Evolutionary conservation across 768 basidiomycete genomes (phyloP), one percentile per base, ranked within the genome.

Genomic region (Pilatotrama ljubarskyi): DNA sequence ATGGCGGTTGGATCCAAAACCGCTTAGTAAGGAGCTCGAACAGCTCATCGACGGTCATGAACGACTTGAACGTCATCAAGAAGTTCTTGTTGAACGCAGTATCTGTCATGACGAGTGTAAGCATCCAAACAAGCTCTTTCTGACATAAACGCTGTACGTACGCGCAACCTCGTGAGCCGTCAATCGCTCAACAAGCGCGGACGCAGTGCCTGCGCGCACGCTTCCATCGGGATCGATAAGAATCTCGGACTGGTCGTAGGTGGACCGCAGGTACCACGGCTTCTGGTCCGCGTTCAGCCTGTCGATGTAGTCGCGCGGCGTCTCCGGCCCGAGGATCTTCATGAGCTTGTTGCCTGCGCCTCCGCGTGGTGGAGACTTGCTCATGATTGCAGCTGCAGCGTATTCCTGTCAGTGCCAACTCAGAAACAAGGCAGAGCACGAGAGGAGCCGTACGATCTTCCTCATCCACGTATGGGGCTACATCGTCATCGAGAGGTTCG

Each of bases 51-150:
- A 91, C 77, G 5, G 86, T 87, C 15, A 91, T 92, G 73, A 98
- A 98, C 0, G 93, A 95, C 69, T 95, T 93, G 80, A 93, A 97
- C 0, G 96, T 97, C 84, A 97, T 88, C 64, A 98, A 75, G 82
- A 98, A 98, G 0, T 95, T 88, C 70, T 88, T 87, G 72, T 82
- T 90, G 75, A 89, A 96, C 7, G 83, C 82, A 0, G 87, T 82
- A 72, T 97, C 90, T 90, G 66, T 58, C 52, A 55, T 24, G 18
- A 15, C 9, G 41, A n/a, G n/a, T 11, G 17, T 57, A 37, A 20
- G 48, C 5, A 20, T 57, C 64, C 18, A 59, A 20, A 17, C n/a
- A n/a, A 41, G 43, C 40, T 17, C 11, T 35, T 43, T 47, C 46
- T 40, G 29, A 43, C 10, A n/a, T 46, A 8, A 37, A 71, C 86